These are phyloP conservation scores for Boletus patriciae DNA, from an alignment of 768 basidiomycete genomes.

Conservation along the genomic window DNA sequence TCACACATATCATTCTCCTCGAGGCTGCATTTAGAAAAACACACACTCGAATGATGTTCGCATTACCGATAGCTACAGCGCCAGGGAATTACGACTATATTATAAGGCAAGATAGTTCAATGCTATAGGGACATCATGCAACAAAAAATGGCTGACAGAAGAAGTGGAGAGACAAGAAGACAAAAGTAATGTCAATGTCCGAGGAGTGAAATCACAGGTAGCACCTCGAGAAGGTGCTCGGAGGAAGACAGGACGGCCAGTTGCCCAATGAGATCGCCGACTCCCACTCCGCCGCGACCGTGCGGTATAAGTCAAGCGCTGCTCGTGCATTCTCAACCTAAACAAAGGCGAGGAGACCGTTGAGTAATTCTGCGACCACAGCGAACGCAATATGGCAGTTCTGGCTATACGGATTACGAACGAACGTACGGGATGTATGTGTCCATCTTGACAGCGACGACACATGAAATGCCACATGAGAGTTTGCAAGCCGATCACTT, in stretches of 20 bases:
- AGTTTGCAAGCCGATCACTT: constrained; percentile 72
- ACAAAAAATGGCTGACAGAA: constrained; percentile 1
- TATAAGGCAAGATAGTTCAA: constrained; percentile 21
- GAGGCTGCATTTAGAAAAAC: neutral
- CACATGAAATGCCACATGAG: constrained; percentile 82
- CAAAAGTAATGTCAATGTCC: constrained; percentile 1
- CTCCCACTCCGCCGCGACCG: constrained; percentile 69
- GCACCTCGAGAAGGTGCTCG: constrained; percentile 78
- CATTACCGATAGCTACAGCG: constrained; percentile 17
- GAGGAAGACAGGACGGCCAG: constrained; percentile 78
- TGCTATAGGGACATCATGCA: constrained; percentile 7
- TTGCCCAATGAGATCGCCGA: constrained; percentile 52
- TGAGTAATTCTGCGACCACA: constrained; percentile 12
- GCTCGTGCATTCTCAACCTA: constrained; percentile 80
- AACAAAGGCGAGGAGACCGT: constrained; percentile 1
- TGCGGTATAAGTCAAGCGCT: constrained; percentile 50
- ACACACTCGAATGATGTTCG: constrained; percentile 13
- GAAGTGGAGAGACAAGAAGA: constrained; percentile 15
- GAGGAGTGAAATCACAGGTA: constrained; percentile 47
- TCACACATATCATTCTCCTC: neutral
- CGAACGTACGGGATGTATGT: constrained; percentile 66
- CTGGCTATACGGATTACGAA: neutral
- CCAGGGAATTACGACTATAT: constrained; percentile 20
- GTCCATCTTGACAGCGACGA: constrained; percentile 70
- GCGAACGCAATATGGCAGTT: neutral